These are phyloP conservation scores for Vachellia collinsii DNA, from an alignment of 306 rosid species.

Conservation along the genomic window DNA sequence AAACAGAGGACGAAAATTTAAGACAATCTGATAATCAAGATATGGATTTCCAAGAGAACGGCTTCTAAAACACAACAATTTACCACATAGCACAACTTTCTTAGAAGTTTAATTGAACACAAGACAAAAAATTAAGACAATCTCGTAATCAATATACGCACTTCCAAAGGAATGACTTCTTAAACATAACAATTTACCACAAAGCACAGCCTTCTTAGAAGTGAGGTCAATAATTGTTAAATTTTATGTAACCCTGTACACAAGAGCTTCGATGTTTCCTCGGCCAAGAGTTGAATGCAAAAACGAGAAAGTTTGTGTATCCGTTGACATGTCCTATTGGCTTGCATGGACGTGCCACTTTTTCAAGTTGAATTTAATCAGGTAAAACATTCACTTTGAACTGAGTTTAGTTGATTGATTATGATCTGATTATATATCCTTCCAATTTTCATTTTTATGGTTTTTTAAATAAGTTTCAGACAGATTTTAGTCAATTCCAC, in stretches of 20 bases:
- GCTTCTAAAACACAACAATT: background rate
- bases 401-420: background rate
- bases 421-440: background rate
- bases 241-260: background rate
- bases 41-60: constrained; percentile 23
- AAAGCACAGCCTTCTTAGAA: background rate
- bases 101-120: background rate
- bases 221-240: background rate
- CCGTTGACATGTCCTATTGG: background rate
- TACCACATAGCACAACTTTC: background rate
- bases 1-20: constrained; percentile 7
- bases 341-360: background rate
- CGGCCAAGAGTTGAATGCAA: background rate
- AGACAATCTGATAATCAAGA: constrained; percentile 13
- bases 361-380: background rate
- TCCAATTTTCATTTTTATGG: background rate
- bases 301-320: background rate
- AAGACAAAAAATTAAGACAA: constrained; percentile 11
- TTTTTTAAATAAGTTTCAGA: background rate
- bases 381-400: background rate
- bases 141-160: constrained; percentile 17
- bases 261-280: constrained; percentile 5
- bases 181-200: background rate
- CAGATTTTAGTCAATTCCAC: background rate
- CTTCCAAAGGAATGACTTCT: constrained; percentile 11